These are phyloP conservation scores for Phytophthora sp. DNA, from an alignment of 352 stramenopile genomes.

Conservation along the genomic window DNA sequence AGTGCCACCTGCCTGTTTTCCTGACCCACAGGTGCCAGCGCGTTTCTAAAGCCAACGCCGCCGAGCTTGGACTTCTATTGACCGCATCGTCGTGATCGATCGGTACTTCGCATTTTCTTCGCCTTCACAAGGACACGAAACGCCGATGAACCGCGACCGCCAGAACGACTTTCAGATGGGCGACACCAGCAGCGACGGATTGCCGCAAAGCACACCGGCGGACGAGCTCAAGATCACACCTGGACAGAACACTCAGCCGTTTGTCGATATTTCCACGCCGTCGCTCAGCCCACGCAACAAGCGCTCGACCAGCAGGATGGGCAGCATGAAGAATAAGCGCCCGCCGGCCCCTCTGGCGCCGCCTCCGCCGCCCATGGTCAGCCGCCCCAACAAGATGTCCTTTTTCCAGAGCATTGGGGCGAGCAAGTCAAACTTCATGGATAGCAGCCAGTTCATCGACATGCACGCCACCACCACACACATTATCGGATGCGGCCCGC, in stretches of 20 bases:
- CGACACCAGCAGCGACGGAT: conserved; percentile 9
- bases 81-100: conserved; percentile 30
- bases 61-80: conserved; percentile 6
- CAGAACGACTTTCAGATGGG: conserved; percentile 40
- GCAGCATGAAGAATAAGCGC: conserved; percentile 34
- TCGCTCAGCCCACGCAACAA: conserved; percentile 38
- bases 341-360: conserved; percentile 8
- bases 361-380: conserved; percentile 6
- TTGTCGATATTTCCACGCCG: conserved; percentile 76
- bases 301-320: conserved; percentile 5
- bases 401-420: conserved; percentile 31
- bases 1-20: conserved; percentile 38
- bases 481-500: conserved; percentile 33
- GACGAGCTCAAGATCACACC: conserved; percentile 60
- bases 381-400: conserved; percentile 11
- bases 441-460: conserved; percentile 60
- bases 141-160: conserved; percentile 35
- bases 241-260: conserved; percentile 49
- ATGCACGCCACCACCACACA: conserved; percentile 42
- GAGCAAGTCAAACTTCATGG: conserved; percentile 63
- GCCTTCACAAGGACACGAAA: conserved; percentile 14
- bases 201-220: conserved; percentile 10
- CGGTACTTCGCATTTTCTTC: conserved; percentile 30
- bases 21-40: conserved; percentile 12
- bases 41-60: conserved; percentile 25